A percentile compares a stretch with the other conserved stretches of the same genome.
These are phyloP conservation scores for Candida michaelii DNA, from an alignment of 805 yeast genomes.

Conservation along the genomic window DNA sequence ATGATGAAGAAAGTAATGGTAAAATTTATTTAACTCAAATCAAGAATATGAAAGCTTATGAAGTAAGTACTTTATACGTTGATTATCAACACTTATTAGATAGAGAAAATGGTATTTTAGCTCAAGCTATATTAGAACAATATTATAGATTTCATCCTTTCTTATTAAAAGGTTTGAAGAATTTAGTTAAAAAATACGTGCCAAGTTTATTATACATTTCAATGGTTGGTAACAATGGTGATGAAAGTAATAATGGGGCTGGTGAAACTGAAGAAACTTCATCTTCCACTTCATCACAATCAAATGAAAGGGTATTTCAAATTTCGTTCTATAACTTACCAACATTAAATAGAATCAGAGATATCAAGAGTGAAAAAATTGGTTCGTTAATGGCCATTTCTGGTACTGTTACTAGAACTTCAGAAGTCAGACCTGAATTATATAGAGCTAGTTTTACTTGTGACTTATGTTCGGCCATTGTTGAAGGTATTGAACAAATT, in stretches of 20 bases:
- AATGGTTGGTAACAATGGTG: constrained; percentile 41
- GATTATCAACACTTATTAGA: constrained; percentile 78
- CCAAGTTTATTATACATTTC: constrained; percentile 58
- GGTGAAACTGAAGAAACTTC: constrained; percentile 23
- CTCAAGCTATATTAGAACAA: constrained; percentile 86
- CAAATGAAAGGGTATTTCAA: constrained; percentile 77
- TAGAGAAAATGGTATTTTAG: constrained; percentile 82
- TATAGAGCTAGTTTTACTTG: constrained; percentile 85
- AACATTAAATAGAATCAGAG: constrained; percentile 79
- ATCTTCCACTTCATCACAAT: constrained; percentile 45
- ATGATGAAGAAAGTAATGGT: constrained; percentile 44
- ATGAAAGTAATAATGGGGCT: constrained; percentile 21
- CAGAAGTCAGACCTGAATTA: constrained; percentile 94
- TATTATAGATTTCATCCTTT: constrained; percentile 91
- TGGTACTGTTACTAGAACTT: constrained; percentile 94
- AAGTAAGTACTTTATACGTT: constrained; percentile 74
- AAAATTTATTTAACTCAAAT: constrained; percentile 75
- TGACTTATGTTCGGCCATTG: constrained; percentile 79
- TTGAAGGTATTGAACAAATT: constrained; percentile 88
- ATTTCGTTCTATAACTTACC: constrained; percentile 88
- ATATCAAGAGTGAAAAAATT: constrained; percentile 82
- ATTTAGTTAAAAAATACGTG: constrained; percentile 69
- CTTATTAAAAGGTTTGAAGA: constrained; percentile 69
- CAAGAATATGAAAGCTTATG: constrained; percentile 74
- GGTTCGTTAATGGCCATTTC: constrained; percentile 82